phyloP scores from a whole-genome alignment of 73 alveolate genomes.

The Paramecium primaurelia region DNA sequence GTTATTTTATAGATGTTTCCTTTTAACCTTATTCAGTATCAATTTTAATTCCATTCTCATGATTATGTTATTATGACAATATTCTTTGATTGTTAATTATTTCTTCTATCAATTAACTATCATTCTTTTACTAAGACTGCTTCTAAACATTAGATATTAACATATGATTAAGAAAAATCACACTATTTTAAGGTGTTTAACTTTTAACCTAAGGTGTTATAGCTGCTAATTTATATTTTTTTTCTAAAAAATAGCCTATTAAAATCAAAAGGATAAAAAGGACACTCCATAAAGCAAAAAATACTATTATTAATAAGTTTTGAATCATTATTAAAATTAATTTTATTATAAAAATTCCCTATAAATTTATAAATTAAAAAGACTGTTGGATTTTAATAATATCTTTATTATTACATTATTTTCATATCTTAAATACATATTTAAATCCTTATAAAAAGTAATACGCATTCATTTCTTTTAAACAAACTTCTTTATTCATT shows the following conservation, averaged over 20 bases:
- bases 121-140: not conserved
- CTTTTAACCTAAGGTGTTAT: not conserved
- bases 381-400: too few species aligned
- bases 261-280: not conserved
- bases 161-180: not conserved
- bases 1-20: not conserved
- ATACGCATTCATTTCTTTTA: too few species aligned
- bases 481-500: too few species aligned
- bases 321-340: not conserved
- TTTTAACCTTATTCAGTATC: not conserved
- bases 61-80: not conserved
- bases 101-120: not conserved
- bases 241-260: not conserved
- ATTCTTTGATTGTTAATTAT: not conserved
- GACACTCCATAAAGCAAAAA: not conserved
- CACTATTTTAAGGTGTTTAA: not conserved
- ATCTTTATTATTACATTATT: too few species aligned
- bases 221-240: not conserved
- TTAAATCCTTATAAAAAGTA: too few species aligned
- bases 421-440: too few species aligned
- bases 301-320: not conserved
- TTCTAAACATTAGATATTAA: not conserved
- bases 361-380: too few species aligned
- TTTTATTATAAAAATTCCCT: not conserved
- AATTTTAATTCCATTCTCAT: not conserved